Percentiles rank a stretch among this genome's conserved stretches.
Evolutionary conservation across 148 eudicot genomes (phyloP).

Genomic region (Gaultheria prostrata): DNA sequence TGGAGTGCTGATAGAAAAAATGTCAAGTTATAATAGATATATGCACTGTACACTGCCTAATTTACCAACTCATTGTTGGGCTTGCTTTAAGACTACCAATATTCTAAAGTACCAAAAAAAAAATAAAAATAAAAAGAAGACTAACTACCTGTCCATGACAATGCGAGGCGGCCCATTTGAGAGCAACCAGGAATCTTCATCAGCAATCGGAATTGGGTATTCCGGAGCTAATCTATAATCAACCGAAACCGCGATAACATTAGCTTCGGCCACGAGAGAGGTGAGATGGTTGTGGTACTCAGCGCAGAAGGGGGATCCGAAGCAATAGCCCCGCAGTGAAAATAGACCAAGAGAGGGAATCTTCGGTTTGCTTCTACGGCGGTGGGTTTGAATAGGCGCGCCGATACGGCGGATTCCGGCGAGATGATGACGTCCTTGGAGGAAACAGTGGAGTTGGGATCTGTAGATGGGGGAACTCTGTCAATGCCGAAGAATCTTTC

Average conservation of each 20-base stretch:
- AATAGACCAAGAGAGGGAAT: slow-evolving; percentile 7
- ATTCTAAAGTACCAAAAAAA: too few relatives aligned
- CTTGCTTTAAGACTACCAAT: too few relatives aligned
- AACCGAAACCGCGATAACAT: slow-evolving; percentile 32
- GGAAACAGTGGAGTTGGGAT: slow-evolving; percentile 8
- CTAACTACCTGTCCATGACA: slow-evolving; percentile 1
- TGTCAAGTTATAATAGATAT: too few relatives aligned
- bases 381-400: slow-evolving; percentile 23
- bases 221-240: slow-evolving; percentile 61
- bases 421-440: slow-evolving; percentile 22
- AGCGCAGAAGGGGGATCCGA: slow-evolving; percentile 9
- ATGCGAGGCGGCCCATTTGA: slow-evolving; percentile 50
- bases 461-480: slow-evolving; percentile 9
- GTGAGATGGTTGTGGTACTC: slow-evolving; percentile 24
- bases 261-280: slow-evolving; percentile 23
- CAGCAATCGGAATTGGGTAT: slow-evolving; percentile 38
- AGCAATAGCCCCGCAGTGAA: slow-evolving; percentile 18
- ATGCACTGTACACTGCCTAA: too few relatives aligned
- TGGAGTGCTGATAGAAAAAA: too few relatives aligned
- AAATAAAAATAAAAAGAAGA: not conserved
- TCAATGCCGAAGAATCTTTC: slow-evolving; percentile 12
- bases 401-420: not conserved
- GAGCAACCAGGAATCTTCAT: slow-evolving; percentile 46
- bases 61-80: too few relatives aligned
- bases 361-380: not conserved